Evolutionary conservation across 2,329 filamentous ascomycete genomes (phyloP).

Genomic region (Colletotrichum sp.): DNA sequence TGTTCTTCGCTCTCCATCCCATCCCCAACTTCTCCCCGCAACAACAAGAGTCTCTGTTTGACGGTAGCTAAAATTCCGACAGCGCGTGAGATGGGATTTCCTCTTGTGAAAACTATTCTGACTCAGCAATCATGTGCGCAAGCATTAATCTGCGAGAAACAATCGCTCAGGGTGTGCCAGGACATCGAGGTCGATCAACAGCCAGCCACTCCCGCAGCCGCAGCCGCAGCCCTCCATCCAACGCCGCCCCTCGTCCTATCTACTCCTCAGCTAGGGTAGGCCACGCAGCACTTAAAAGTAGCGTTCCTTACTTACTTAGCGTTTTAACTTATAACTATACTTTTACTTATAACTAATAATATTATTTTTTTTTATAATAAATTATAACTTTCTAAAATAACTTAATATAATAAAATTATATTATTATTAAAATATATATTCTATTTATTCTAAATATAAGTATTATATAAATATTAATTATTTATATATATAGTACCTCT

Average conservation of each 20-base stretch:
- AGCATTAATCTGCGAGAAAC: not conserved
- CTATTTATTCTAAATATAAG: too few species aligned
- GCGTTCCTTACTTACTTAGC: too few species aligned
- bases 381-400: too few species aligned
- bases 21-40: not conserved
- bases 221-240: not conserved
- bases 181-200: not conserved
- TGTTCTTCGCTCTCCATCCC: not conserved
- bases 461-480: too few species aligned
- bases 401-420: too few species aligned
- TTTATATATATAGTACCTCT: too few species aligned
- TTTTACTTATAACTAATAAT: too few species aligned
- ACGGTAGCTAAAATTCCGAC: not conserved
- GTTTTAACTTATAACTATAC: too few species aligned
- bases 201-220: not conserved
- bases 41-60: not conserved
- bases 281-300: too few species aligned
- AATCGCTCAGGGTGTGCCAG: not conserved
- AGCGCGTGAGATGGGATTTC: not conserved
- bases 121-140: not conserved
- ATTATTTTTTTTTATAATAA: too few species aligned
- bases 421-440: too few species aligned
- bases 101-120: not conserved
- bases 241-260: not conserved
- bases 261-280: not conserved